Percentiles rank a stretch among this genome's conserved stretches.
Conservation (phyloP, 1,284 basidiomycete species). For the Ustilago lituana region DNA sequence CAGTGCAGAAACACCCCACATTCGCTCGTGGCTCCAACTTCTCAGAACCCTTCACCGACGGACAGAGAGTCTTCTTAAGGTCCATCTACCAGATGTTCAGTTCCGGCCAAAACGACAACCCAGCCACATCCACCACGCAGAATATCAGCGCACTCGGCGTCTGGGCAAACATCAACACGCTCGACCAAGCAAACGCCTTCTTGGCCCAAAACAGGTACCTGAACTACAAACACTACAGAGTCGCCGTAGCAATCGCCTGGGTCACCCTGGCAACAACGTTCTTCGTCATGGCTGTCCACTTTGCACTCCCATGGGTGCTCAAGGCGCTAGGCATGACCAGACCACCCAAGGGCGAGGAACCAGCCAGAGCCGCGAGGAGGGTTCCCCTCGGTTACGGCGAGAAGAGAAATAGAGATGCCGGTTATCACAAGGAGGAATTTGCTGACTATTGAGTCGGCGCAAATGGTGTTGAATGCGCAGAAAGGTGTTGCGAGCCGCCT, state of each 20-base stretch:
- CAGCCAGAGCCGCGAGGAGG: slow-evolving; percentile 1
- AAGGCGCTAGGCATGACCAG: slow-evolving; percentile 51
- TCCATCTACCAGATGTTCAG: slow-evolving; percentile 38
- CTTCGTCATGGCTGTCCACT: slow-evolving; percentile 61
- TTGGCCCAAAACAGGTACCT: slow-evolving; percentile 42
- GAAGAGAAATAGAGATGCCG: slow-evolving; percentile 10
- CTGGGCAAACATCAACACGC: slow-evolving; percentile 38
- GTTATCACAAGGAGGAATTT: slow-evolving; percentile 25
- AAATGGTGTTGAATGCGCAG: too few relatives aligned
- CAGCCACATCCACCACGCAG: slow-evolving; percentile 33
- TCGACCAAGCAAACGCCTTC: slow-evolving; percentile 46
- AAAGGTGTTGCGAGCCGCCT: too few relatives aligned
- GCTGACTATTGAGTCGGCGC: slow-evolving; percentile 11
- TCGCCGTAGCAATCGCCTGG: slow-evolving; percentile 52
- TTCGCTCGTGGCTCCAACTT: slow-evolving; percentile 35
- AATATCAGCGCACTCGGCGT: slow-evolving; percentile 11
- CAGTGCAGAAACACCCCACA: slow-evolving; percentile 33
- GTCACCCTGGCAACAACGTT: slow-evolving; percentile 51
- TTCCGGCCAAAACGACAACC: slow-evolving; percentile 18
- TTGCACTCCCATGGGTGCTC: slow-evolving; percentile 48
- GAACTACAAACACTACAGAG: slow-evolving; percentile 47
- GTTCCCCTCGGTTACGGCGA: slow-evolving; percentile 29
- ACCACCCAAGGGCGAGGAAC: slow-evolving; percentile 35
- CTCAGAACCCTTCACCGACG: slow-evolving; percentile 40
- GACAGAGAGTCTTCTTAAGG: slow-evolving; percentile 38